Conservation (phyloP, 257 asterid species). For the Knoxia roxburghii region DNA sequence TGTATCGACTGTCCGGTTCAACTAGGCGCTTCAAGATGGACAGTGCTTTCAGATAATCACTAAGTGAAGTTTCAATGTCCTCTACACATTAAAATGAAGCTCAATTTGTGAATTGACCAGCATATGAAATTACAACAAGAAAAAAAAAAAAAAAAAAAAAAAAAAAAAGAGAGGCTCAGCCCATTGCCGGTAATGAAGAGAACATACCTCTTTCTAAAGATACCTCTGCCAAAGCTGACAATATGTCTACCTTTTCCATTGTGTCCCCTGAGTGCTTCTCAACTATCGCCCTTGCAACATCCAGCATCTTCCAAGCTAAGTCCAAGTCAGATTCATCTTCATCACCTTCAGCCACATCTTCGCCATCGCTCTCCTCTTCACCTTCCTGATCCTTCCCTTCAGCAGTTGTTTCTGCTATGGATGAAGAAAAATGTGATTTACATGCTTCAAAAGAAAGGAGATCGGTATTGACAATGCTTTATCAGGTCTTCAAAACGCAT, state of each 20-base stretch:
- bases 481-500: neutral
- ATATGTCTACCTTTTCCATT: slow-evolving; percentile 85
- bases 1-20: slow-evolving; percentile 82
- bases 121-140: neutral
- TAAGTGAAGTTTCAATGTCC: slow-evolving; percentile 93
- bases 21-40: slow-evolving; percentile 76
- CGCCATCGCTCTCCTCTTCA: slow-evolving; percentile 58
- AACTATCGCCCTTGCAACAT: slow-evolving; percentile 88
- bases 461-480: neutral
- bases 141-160: neutral
- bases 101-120: neutral
- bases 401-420: slow-evolving; percentile 7
- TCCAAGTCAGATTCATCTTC: slow-evolving; percentile 98
- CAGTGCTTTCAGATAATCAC: slow-evolving; percentile 88
- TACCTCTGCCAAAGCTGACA: slow-evolving; percentile 93
- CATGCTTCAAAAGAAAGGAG: neutral
- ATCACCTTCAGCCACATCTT: slow-evolving; percentile 71
- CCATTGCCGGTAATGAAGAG: neutral
- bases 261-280: slow-evolving; percentile 73
- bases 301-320: slow-evolving; percentile 98
- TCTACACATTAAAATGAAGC: slow-evolving; percentile 36
- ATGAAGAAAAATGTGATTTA: neutral
- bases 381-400: slow-evolving; percentile 32
- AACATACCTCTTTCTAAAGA: slow-evolving; percentile 91
- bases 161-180: neutral